Evolutionary conservation across 78 protist species (phyloP).

Genomic region (Polysphondylium violaceum): DNA sequence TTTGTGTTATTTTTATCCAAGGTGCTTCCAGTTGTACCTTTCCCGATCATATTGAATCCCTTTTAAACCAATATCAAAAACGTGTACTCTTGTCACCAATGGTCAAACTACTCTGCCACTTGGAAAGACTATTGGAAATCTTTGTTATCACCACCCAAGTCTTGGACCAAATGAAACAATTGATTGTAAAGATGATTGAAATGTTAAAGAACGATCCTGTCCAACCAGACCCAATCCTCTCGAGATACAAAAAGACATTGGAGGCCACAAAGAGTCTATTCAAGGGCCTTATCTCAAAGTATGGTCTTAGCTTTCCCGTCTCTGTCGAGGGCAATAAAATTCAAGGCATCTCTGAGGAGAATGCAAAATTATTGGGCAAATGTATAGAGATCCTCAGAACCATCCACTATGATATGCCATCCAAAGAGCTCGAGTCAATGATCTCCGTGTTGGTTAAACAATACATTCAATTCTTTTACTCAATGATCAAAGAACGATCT

Average conservation of each 20-base stretch:
- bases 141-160: not conserved
- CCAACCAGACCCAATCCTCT: not conserved
- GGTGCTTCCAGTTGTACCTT: not conserved
- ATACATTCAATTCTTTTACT: slow-evolving; percentile 14
- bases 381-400: too few species aligned
- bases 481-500: slow-evolving; percentile 31
- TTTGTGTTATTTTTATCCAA: not conserved
- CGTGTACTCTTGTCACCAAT: slow-evolving; percentile 8
- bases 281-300: not conserved
- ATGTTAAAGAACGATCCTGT: not conserved
- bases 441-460: not conserved
- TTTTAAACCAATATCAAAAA: not conserved
- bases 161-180: not conserved
- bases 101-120: too few species aligned
- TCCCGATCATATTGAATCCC: not conserved
- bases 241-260: not conserved
- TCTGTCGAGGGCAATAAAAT: not conserved
- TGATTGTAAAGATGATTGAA: not conserved
- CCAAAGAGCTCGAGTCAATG: not conserved
- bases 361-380: too few species aligned
- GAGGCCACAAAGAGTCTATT: not conserved
- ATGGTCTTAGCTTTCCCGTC: slow-evolving; percentile 47
- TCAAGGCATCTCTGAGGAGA: too few species aligned
- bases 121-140: slow-evolving; percentile 1
- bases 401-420: not conserved